A percentile compares a stretch with the other conserved stretches of the same genome.
These are phyloP conservation scores for Lipomyces sp. DNA, from an alignment of 805 yeast species.

Conservation along the genomic window DNA sequence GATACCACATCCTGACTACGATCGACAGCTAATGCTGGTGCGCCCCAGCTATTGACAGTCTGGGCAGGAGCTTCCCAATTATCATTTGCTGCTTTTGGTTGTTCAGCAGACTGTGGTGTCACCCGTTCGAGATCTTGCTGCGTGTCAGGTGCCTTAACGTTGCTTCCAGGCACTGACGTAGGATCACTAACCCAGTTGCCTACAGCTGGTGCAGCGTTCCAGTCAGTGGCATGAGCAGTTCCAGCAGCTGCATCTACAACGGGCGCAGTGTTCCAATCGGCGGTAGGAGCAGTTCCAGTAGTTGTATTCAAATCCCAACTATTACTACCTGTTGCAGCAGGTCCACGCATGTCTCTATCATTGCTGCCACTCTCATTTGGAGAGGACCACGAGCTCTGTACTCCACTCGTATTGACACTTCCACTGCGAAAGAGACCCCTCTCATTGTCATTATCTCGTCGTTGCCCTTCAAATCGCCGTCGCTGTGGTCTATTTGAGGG, in stretches of 20 bases:
- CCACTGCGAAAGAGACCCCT: not conserved
- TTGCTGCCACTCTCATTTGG: not conserved
- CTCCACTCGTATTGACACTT: not conserved
- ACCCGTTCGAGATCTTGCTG: not conserved
- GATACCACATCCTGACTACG: not conserved
- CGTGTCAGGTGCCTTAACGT: not conserved
- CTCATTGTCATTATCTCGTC: not conserved
- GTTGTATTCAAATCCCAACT: not conserved
- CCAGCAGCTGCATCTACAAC: not conserved
- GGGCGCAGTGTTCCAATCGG: no score
- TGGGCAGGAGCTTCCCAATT: not conserved
- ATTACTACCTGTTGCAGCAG: not conserved
- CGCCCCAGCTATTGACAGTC: not conserved
- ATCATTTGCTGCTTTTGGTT: not conserved
- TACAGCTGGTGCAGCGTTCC: not conserved
- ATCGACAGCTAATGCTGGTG: not conserved
- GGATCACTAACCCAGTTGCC: constrained; percentile 10
- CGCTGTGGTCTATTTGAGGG: constrained; percentile 1
- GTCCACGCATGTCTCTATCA: not conserved
- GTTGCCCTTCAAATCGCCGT: not conserved
- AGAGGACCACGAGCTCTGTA: not conserved
- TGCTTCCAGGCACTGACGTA: not conserved
- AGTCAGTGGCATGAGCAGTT: not conserved
- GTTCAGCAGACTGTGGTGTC: not conserved
- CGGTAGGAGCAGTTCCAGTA: not conserved